Evolutionary conservation across 805 yeast species (phyloP), one percentile per base, ranked within the genome.

Genomic region (Wickerhamia fluorescens): DNA sequence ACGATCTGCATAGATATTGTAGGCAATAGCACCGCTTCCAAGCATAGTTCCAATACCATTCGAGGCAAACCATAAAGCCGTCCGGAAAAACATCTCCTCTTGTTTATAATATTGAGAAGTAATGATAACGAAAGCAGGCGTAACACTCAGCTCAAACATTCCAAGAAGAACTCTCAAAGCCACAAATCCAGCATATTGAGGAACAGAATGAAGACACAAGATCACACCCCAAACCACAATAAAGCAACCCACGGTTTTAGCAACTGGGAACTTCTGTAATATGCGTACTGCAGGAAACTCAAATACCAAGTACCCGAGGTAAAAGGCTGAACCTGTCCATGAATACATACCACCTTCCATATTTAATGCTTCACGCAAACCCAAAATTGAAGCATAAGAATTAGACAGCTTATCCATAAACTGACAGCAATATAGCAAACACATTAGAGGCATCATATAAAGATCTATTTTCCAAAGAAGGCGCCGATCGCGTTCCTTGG

Each of bases 171-270:
- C 53, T 45, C 58, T 49, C 37, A 54, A 57, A 23, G 49, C 62
- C 47, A 60, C 53, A 16, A 59, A 56, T 3, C 66, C 65, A 10
- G 58, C 57, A 34, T 54, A 59, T 31, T 60, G 45, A 2, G 77
- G 67, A 2, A 66, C 70, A 2, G 80, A 66, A 36, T 70, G 73
- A n/a, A 73, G 54, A 20, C 71, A 58, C 20, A 75, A 51, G n/a
- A 75, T 48, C 48, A 42, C 33, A 14, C 86, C 86, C 87, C 88
- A 80, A 0, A 71, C 24, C n/a, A 75, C 43, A 22, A 78, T 66
- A 35, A 68, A 66, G 1, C 50, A 36, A 7, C 72, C 56, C 3
- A 69, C 58, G 4, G 73, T 52, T 38, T 71, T 73, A 4, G 75
- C 66, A 37, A 79, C 61, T 3, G 78, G 80, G 29, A 74, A 67